These are phyloP conservation scores for Fomitopsis schrenkii DNA, from an alignment of 1,284 basidiomycete species.

Conservation along the genomic window DNA sequence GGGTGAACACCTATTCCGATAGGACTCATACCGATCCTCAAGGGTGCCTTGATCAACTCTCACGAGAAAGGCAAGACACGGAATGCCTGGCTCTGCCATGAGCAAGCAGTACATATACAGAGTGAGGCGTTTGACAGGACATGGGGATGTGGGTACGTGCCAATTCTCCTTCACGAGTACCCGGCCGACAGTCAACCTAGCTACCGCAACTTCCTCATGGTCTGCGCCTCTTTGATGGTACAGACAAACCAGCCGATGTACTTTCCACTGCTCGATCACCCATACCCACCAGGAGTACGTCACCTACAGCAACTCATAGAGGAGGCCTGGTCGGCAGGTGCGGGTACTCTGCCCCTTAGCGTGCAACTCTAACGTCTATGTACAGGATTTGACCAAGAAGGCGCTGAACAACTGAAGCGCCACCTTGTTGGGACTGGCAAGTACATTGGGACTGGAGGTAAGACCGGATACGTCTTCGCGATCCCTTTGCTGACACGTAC, in stretches of 20 bases:
- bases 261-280: conserved; percentile 49
- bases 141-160: conserved; percentile 72
- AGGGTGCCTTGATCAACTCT: conserved; percentile 47
- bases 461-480: background rate
- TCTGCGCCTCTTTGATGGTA: conserved; percentile 66
- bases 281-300: conserved; percentile 61
- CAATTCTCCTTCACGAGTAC: background rate
- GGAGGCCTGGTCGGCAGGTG: conserved; percentile 71
- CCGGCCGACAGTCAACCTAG: conserved; percentile 30
- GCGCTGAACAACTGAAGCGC: conserved; percentile 53
- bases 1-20: conserved; percentile 18
- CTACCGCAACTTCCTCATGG: conserved; percentile 88
- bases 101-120: conserved; percentile 56
- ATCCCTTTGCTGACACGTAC: background rate
- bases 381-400: conserved; percentile 71
- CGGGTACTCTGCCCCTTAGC: background rate
- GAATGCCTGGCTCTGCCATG: conserved; percentile 64
- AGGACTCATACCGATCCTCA: conserved; percentile 71
- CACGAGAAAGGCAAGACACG: conserved; percentile 48
- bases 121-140: conserved; percentile 53
- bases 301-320: conserved; percentile 78
- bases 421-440: conserved; percentile 61
- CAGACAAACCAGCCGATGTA: conserved; percentile 61
- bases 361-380: background rate
- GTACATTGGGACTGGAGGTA: conserved; percentile 81